Evolutionary conservation across 371 early-diverging fungal species (phyloP).

Genomic region (Chytridium lagenaria): DNA sequence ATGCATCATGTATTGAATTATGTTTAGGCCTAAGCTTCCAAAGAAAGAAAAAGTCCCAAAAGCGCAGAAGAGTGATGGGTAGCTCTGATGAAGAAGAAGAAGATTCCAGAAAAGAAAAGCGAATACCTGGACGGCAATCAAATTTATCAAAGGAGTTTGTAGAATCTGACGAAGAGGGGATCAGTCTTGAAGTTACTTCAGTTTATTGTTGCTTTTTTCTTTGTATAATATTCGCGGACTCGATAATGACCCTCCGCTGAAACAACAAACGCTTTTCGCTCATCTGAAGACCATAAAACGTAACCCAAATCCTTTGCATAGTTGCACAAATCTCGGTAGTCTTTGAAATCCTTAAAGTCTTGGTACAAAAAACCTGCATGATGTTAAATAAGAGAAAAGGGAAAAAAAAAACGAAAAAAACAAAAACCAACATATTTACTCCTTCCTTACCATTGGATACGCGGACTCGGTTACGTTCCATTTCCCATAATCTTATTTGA

Average conservation of each 20-base stretch:
- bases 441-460: conserved; percentile 29
- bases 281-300: conserved; percentile 68
- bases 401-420: no score
- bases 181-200: neutral
- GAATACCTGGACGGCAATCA: conserved; percentile 20
- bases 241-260: conserved; percentile 46
- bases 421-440: no score
- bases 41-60: neutral
- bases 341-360: conserved; percentile 76
- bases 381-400: neutral
- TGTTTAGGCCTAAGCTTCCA: no score
- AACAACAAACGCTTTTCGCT: conserved; percentile 42
- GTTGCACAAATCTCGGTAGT: conserved; percentile 76
- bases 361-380: conserved; percentile 77
- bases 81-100: conserved; percentile 18
- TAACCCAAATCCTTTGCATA: conserved; percentile 82
- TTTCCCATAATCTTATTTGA: conserved; percentile 98
- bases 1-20: no score
- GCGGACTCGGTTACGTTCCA: conserved; percentile 88
- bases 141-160: conserved; percentile 29
- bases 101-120: conserved; percentile 1
- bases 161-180: conserved; percentile 37
- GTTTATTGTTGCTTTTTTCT: conserved; percentile 2
- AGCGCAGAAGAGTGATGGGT: conserved; percentile 10
- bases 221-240: conserved; percentile 34